Percentiles rank a stretch among this genome's conserved stretches.
These are phyloP conservation scores for Santalum album DNA, from an alignment of 164 flowering plant species.

Conservation along the genomic window DNA sequence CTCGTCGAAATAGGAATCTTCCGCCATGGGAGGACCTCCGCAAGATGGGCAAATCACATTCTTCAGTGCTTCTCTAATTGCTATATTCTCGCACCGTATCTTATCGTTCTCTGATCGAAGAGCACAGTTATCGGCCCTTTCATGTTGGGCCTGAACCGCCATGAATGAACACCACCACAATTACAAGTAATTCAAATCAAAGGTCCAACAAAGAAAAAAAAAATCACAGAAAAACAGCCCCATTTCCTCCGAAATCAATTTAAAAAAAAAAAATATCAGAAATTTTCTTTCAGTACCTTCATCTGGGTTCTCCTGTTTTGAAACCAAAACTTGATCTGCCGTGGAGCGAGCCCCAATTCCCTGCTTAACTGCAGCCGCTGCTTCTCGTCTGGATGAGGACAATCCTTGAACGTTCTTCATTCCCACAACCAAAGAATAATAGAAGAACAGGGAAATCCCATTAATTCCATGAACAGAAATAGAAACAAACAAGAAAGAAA, in stretches of 20 bases:
- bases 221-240: background rate
- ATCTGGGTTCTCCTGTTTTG: constrained; percentile 80
- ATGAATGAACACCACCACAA: background rate
- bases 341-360: constrained; percentile 64
- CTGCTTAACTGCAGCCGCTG: constrained; percentile 55
- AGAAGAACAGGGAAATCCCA: background rate
- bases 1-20: constrained; percentile 66
- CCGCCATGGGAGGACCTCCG: constrained; percentile 50
- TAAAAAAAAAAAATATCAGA: no score
- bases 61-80: constrained; percentile 9
- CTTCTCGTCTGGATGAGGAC: constrained; percentile 88
- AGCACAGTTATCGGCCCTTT: constrained; percentile 12
- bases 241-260: background rate
- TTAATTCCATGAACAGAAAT: background rate
- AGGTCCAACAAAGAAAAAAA: background rate
- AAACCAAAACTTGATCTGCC: constrained; percentile 93
- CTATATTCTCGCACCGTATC: constrained; percentile 13
- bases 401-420: constrained; percentile 67
- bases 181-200: no score
- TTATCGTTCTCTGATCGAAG: constrained; percentile 14
- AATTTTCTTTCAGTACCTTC: constrained; percentile 37
- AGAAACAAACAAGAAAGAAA: background rate
- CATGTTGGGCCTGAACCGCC: background rate
- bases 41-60: constrained; percentile 9
- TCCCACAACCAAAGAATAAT: background rate